Base-by-base conservation (phyloP, 2,329 filamentous ascomycete genomes). In the Aureobasidium vineae region DNA sequence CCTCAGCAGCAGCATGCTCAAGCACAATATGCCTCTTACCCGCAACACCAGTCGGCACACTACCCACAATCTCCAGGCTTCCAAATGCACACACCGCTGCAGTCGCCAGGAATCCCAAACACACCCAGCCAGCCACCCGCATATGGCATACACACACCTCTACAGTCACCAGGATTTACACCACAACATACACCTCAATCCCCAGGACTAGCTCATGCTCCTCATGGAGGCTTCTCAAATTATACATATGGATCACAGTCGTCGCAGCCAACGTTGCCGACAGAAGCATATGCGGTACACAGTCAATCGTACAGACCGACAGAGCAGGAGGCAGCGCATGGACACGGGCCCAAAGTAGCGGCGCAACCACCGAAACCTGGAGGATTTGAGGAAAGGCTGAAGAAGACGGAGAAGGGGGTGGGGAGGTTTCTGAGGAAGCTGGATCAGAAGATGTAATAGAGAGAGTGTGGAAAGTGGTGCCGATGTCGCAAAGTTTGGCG, bases 391-490 rank as follows among this genome's bases (percentile, higher is more conserved):
- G 85, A 87, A 74, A 84, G 85, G 68, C 86, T 88, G 0, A 86
- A 85, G 33, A 83, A 85, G 71, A 72, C 92, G 40, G 90, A 92
- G 78, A 87, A 86, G 75, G 87, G 88, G 1, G 84, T 92, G 5
- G 84, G 86, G 33, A 86, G 87, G 7, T 88, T 92, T 81, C 77
- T 92, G 70, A 91, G 89, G 83, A 91, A 88, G 79, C 83, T 92
- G 76, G 90, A 92, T 79, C 54, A 67, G 54, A 68, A 57, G 38
- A 61, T 66, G 33, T 52, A n/a, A n/a, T n/a, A 52, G n/a, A 54
- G 16, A 40, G 6, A 26, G 6, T 7, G 23, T 36, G 5, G 15
- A 31, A 36, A 16, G 21, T 21, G 23, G 19, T 21, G 28, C 33
- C 47, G 47, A 63, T 63, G 60, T 52, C 60, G 47, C 60, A 63